phyloP scores from a whole-genome alignment of 2,329 filamentous ascomycete species.

The Aureobasidium sp. region DNA sequence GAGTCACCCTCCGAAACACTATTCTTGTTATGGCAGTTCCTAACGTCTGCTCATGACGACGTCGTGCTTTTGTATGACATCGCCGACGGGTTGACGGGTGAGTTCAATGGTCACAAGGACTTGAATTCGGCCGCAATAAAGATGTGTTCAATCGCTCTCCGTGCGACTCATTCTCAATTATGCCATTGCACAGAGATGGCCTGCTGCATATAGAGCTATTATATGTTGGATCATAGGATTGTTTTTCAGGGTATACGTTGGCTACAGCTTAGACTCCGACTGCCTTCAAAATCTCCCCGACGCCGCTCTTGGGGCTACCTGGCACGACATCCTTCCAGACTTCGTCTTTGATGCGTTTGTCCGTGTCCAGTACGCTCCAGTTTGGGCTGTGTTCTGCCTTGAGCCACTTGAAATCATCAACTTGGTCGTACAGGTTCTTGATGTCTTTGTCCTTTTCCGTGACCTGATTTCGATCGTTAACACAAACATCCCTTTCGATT shows the following conservation, averaged over 20 bases:
- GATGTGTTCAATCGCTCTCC: neutral
- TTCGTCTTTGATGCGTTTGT: slow-evolving; percentile 27
- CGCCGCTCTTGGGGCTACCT: slow-evolving; percentile 51
- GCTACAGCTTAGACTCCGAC: neutral
- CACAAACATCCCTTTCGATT: neutral
- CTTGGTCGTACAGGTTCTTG: slow-evolving; percentile 72
- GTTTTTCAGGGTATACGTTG: neutral
- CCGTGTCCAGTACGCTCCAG: slow-evolving; percentile 61
- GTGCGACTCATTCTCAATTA: neutral
- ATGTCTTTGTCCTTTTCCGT: slow-evolving; percentile 21
- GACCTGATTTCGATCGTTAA: neutral
- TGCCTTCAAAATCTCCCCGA: slow-evolving; percentile 56
- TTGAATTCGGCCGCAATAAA: neutral
- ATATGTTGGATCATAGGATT: neutral
- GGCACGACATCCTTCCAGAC: slow-evolving; percentile 37
- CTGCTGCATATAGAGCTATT: too few relatives aligned
- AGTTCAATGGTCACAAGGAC: neutral
- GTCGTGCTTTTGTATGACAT: neutral
- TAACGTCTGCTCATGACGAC: slow-evolving; percentile 1
- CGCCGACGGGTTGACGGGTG: neutral
- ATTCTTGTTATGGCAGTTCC: neutral
- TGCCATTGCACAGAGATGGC: neutral
- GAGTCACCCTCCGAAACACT: neutral
- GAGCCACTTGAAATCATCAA: slow-evolving; percentile 98
- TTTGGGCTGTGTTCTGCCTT: slow-evolving; percentile 80